A percentile compares a stretch with the other conserved stretches of the same genome.
Evolutionary conservation across 169 alveolate genomes (phyloP).

Genomic region (Theileria annulata): DNA sequence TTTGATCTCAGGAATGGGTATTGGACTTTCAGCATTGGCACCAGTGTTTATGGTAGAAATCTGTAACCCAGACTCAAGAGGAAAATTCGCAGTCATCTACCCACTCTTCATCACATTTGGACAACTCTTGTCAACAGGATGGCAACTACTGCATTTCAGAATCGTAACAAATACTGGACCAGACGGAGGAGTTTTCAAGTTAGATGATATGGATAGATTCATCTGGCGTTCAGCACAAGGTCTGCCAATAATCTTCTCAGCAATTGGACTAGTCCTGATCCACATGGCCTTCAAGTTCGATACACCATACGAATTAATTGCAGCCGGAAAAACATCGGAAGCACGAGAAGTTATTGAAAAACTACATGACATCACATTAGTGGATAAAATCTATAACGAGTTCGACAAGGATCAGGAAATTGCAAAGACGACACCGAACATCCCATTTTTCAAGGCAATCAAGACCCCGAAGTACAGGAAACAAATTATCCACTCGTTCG

Average conservation of each 20-base stretch:
- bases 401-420: conserved; percentile 66
- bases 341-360: conserved; percentile 62
- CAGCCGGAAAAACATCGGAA: conserved; percentile 67
- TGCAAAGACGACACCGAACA: conserved; percentile 46
- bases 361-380: conserved; percentile 68
- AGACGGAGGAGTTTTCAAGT: neutral
- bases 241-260: conserved; percentile 63
- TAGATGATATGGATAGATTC: conserved; percentile 38
- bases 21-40: conserved; percentile 80
- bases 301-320: conserved; percentile 70
- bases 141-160: conserved; percentile 70
- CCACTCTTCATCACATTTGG: conserved; percentile 82
- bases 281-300: conserved; percentile 58
- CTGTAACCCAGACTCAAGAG: conserved; percentile 76
- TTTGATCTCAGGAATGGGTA: conserved; percentile 77
- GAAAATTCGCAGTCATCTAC: conserved; percentile 74
- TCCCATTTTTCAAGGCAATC: conserved; percentile 64
- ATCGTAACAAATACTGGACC: conserved; percentile 40
- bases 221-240: conserved; percentile 73
- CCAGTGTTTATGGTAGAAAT: conserved; percentile 83
- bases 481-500: conserved; percentile 71
- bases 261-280: conserved; percentile 55
- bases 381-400: conserved; percentile 61
- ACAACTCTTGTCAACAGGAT: conserved; percentile 70
- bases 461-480: conserved; percentile 68